Percentiles rank a stretch among this genome's conserved stretches.
phyloP scores from a whole-genome alignment of 1,284 basidiomycete genomes.

The Malassezia cuniculi region DNA sequence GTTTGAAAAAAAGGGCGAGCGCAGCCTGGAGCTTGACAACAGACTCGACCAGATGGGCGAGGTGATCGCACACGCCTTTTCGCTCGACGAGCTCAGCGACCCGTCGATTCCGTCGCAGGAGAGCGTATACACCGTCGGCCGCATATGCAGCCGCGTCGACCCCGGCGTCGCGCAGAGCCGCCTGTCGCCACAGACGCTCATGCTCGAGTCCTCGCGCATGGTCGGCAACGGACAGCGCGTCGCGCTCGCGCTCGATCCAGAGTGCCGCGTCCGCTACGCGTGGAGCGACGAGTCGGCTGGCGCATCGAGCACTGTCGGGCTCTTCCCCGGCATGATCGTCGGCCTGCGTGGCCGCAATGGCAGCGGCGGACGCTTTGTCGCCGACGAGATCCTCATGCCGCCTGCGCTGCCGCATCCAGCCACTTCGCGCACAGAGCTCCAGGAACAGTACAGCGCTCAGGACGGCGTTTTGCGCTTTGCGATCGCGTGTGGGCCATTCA shows the following conservation, averaged over 20 bases:
- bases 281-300: slow-evolving; percentile 14
- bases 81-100: slow-evolving; percentile 26
- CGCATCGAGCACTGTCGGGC: slow-evolving; percentile 45
- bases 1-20: slow-evolving; percentile 41
- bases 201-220: slow-evolving; percentile 29
- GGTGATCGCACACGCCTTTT: slow-evolving; percentile 23
- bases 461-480: slow-evolving; percentile 20
- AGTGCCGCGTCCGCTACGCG: slow-evolving; percentile 22
- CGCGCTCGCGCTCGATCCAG: slow-evolving; percentile 19
- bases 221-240: slow-evolving; percentile 33
- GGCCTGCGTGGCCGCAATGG: slow-evolving; percentile 82
- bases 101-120: slow-evolving; percentile 29
- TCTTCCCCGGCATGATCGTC: slow-evolving; percentile 81
- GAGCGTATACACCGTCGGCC: slow-evolving; percentile 33
- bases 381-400: slow-evolving; percentile 61
- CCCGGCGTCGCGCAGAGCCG: not conserved
- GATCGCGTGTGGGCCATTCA: slow-evolving; percentile 28
- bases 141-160: slow-evolving; percentile 20
- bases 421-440: slow-evolving; percentile 18
- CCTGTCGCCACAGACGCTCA: slow-evolving; percentile 9
- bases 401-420: slow-evolving; percentile 32
- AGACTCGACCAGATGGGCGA: slow-evolving; percentile 29
- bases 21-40: slow-evolving; percentile 30
- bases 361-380: slow-evolving; percentile 71
- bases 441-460: slow-evolving; percentile 15